Conservation (phyloP, 306 rosid genomes). For the Trichosanthes cucumerina region DNA sequence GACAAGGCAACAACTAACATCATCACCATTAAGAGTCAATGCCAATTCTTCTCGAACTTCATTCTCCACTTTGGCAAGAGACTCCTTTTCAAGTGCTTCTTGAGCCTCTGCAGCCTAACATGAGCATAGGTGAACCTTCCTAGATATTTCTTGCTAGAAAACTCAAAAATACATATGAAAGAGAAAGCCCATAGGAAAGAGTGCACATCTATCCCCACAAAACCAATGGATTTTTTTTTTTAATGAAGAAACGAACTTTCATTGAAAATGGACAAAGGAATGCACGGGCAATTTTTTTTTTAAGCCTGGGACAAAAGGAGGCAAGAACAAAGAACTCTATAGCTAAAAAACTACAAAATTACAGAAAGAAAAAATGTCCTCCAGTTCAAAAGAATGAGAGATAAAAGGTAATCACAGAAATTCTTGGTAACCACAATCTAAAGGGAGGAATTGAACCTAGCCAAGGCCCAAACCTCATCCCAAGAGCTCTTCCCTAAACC, state of each 20-base stretch:
- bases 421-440: too few relatives aligned
- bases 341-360: neutral
- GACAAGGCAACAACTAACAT: constrained; percentile 48
- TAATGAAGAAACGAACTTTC: neutral
- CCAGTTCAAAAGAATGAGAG: neutral
- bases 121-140: constrained; percentile 30
- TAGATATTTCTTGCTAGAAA: neutral
- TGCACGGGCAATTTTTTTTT: neutral
- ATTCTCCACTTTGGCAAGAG: constrained; percentile 75
- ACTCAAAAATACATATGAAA: neutral
- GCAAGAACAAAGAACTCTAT: neutral
- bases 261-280: neutral
- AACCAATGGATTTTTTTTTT: neutral
- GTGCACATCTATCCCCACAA: neutral
- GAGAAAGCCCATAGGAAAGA: neutral
- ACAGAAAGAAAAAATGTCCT: neutral
- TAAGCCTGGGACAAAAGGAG: neutral
- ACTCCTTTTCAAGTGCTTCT: constrained; percentile 94
- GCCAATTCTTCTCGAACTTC: constrained; percentile 87
- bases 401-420: too few relatives aligned
- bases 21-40: constrained; percentile 52
- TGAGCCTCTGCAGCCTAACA: constrained; percentile 99
- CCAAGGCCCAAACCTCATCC: too few relatives aligned
- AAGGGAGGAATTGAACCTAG: too few relatives aligned
- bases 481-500: too few relatives aligned